A percentile compares a stretch with the other conserved stretches of the same genome.
Conservation (phyloP, 352 stramenopile species). For the Globisporangium okanoganense region DNA sequence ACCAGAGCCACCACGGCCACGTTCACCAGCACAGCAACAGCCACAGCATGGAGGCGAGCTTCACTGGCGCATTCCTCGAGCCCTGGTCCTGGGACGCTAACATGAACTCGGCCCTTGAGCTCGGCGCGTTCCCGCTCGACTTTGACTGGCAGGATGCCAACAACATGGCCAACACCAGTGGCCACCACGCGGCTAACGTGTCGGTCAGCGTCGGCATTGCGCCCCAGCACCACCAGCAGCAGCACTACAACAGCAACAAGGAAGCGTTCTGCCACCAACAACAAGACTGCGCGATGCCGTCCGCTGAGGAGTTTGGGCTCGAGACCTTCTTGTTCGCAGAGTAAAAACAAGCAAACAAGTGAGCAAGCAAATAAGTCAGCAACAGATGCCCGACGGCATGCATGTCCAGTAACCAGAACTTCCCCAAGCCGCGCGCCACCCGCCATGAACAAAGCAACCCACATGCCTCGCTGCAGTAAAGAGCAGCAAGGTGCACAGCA, state of each 20-base stretch:
- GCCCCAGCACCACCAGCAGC: constrained; percentile 19
- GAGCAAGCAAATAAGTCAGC: background rate
- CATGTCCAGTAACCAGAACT: constrained; percentile 1
- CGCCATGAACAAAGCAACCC: background rate
- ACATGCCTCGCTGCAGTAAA: background rate
- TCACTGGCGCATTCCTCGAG: constrained; percentile 53
- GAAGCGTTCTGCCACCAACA: constrained; percentile 31
- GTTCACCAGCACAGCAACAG: constrained; percentile 9
- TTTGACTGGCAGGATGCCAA: constrained; percentile 43
- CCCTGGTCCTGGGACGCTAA: constrained; percentile 63
- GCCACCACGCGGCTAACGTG: constrained; percentile 9
- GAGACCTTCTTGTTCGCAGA: constrained; percentile 68
- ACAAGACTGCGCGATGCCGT: constrained; percentile 35
- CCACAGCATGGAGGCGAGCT: constrained; percentile 24
- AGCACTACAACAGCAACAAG: constrained; percentile 21
- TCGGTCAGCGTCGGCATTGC: constrained; percentile 21
- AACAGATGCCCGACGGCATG: background rate
- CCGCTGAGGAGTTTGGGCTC: constrained; percentile 58
- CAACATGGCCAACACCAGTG: constrained; percentile 13
- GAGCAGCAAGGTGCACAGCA: constrained; percentile 13
- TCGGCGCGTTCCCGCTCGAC: constrained; percentile 40
- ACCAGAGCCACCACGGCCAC: constrained; percentile 4
- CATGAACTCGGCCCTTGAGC: constrained; percentile 38
- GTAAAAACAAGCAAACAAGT: constrained; percentile 23
- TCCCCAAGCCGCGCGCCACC: background rate